These are phyloP conservation scores for Bidens hawaiensis DNA, from an alignment of 140 eudicot species.

Conservation along the genomic window DNA sequence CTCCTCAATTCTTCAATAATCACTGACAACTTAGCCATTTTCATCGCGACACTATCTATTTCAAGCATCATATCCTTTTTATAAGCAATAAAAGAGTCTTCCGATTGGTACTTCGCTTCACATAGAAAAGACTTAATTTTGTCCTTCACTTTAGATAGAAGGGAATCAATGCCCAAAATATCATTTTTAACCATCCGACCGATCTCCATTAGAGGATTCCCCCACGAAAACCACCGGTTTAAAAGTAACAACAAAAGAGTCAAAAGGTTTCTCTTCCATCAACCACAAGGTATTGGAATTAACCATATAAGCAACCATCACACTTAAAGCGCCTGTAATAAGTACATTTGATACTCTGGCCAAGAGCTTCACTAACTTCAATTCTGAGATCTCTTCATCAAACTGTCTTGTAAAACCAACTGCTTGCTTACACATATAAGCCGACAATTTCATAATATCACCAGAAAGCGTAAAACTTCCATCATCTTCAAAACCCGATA, in stretches of 20 bases:
- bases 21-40: not conserved
- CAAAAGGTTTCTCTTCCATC: not conserved
- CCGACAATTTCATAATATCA: not conserved
- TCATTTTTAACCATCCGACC: not conserved
- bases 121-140: not conserved
- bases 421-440: not conserved
- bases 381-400: not conserved
- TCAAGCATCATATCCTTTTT: not conserved
- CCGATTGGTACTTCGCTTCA: not conserved
- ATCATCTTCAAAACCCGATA: not conserved
- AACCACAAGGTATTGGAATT: not conserved
- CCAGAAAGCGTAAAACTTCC: not conserved
- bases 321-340: not conserved
- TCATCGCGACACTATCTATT: not conserved
- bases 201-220: not conserved
- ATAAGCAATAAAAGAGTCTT: not conserved
- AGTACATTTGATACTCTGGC: conserved; percentile 2
- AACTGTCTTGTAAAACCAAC: not conserved
- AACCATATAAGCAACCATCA: conserved; percentile 12
- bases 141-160: not conserved
- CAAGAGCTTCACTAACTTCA: not conserved
- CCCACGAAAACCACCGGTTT: not conserved
- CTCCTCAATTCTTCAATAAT: not conserved
- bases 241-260: not conserved
- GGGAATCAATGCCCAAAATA: not conserved